Evolutionary conservation across 257 asterid species (phyloP).

Genomic region (Gentiana dahurica): DNA sequence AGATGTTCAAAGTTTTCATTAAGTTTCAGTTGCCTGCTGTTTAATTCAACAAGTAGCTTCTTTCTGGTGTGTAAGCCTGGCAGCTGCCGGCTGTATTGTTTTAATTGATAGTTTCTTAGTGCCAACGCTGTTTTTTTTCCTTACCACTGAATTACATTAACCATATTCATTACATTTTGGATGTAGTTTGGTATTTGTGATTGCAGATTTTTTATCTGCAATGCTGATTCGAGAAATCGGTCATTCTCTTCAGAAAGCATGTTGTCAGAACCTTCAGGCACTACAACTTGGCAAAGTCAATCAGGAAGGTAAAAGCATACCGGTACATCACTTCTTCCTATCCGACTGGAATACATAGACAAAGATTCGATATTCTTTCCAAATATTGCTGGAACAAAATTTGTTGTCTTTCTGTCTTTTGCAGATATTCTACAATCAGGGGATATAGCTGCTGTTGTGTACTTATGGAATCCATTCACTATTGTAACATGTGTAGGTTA

Average conservation of each 20-base stretch:
- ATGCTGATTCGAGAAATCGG: slow-evolving; percentile 81
- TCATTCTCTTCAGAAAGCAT: slow-evolving; percentile 41
- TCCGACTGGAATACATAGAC: no score
- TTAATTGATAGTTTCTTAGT: not conserved
- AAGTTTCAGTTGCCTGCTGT: not conserved
- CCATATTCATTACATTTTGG: slow-evolving; percentile 56
- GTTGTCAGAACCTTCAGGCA: slow-evolving; percentile 37
- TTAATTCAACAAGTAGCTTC: no score
- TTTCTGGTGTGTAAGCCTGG: not conserved
- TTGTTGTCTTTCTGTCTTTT: slow-evolving; percentile 2
- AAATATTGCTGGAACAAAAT: not conserved
- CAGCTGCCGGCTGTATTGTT: not conserved
- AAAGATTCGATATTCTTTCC: not conserved
- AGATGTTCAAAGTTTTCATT: not conserved
- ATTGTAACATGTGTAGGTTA: slow-evolving; percentile 76
- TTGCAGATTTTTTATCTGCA: slow-evolving; percentile 82
- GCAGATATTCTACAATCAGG: slow-evolving; percentile 69
- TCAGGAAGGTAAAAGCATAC: slow-evolving; percentile 28
- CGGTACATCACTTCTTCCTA: not conserved
- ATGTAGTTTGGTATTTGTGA: slow-evolving; percentile 77
- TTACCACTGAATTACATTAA: not conserved
- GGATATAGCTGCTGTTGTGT: slow-evolving; percentile 86
- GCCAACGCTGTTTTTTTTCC: not conserved
- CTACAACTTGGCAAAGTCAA: slow-evolving; percentile 47
- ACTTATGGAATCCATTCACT: slow-evolving; percentile 94